Percentiles rank a stretch among this genome's conserved stretches.
Conservation (phyloP, 2,329 filamentous ascomycete genomes). For the Apiospora arundinis region DNA sequence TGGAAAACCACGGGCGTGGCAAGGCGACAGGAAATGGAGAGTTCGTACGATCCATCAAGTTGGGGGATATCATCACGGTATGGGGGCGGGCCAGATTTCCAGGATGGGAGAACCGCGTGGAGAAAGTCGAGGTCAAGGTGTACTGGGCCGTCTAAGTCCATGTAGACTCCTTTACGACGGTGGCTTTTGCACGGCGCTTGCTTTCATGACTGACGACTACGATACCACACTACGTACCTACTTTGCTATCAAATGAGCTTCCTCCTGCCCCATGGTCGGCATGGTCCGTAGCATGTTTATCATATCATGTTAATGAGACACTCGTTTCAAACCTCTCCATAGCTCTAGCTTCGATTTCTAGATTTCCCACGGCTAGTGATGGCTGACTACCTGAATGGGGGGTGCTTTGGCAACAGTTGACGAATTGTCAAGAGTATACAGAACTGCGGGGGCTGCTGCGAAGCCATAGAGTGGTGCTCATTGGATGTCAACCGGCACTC, state of each 20-base stretch:
- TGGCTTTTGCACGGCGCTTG: neutral
- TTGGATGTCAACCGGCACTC: neutral
- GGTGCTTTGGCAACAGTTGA: too few relatives aligned
- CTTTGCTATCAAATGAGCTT: neutral
- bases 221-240: constrained; percentile 2
- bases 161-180: neutral
- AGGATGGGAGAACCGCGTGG: constrained; percentile 59
- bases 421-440: neutral
- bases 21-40: constrained; percentile 56
- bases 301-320: neutral
- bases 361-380: neutral
- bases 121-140: constrained; percentile 58
- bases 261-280: neutral
- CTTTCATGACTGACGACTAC: constrained; percentile 2
- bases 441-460: neutral
- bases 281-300: neutral
- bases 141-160: constrained; percentile 62
- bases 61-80: constrained; percentile 67
- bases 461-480: neutral
- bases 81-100: constrained; percentile 66
- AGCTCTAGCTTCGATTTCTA: neutral
- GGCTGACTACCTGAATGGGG: neutral
- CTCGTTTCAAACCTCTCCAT: neutral
- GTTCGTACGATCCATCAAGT: constrained; percentile 60
- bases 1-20: constrained; percentile 56